phyloP scores from a whole-genome alignment of 805 yeast species.

The Naumovozyma castellii region DNA sequence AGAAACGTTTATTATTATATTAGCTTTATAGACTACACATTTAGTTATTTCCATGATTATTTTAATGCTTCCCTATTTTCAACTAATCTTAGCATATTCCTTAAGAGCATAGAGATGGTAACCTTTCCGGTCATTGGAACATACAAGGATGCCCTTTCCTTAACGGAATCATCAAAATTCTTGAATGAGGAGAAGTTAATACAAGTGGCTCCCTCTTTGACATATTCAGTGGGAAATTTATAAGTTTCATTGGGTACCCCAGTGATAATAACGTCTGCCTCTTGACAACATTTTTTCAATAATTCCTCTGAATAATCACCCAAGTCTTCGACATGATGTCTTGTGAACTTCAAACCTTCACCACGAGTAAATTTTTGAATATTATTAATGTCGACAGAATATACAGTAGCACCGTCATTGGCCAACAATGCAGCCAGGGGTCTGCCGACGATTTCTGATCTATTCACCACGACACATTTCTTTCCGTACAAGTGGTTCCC shows the following conservation, averaged over 20 bases:
- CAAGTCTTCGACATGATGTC: constrained; percentile 70
- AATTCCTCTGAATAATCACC: constrained; percentile 31
- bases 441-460: constrained; percentile 95
- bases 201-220: constrained; percentile 82
- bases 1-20: too few relatives aligned
- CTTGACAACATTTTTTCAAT: constrained; percentile 55
- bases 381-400: constrained; percentile 79
- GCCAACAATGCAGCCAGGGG: constrained; percentile 94
- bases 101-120: constrained; percentile 85
- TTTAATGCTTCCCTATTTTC: constrained; percentile 41
- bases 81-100: constrained; percentile 77
- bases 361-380: constrained; percentile 92
- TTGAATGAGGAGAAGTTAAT: constrained; percentile 83
- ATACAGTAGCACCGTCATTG: constrained; percentile 94
- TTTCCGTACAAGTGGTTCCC: constrained; percentile 93
- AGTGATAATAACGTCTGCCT: constrained; percentile 86
- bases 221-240: constrained; percentile 74
- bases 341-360: constrained; percentile 68
- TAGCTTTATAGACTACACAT: too few relatives aligned
- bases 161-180: constrained; percentile 77
- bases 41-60: too few relatives aligned
- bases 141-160: constrained; percentile 77
- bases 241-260: constrained; percentile 84
- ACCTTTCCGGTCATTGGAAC: constrained; percentile 96
- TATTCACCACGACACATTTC: constrained; percentile 79